Conservation (phyloP, 2,329 filamentous ascomycete species). For the Pseudonectria foliicola region DNA sequence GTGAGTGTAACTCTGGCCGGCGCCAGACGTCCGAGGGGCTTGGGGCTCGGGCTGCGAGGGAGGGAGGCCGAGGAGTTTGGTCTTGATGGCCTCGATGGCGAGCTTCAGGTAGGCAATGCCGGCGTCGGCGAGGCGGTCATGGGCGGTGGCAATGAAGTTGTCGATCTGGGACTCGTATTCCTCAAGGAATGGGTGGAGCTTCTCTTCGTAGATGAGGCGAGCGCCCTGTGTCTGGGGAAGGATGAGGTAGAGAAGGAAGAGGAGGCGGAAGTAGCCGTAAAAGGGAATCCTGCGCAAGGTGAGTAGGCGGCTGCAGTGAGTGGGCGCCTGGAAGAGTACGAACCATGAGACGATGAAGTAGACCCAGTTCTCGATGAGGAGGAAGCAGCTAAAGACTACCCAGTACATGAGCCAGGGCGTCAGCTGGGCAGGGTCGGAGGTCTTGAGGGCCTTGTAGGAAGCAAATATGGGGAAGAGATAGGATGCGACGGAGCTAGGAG, state of each 20-base stretch:
- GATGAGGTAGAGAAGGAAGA: conserved; percentile 87
- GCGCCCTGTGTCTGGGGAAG: conserved; percentile 97
- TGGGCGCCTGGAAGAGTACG: conserved; percentile 11
- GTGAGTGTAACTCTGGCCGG: conserved; percentile 63
- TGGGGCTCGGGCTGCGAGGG: conserved; percentile 38
- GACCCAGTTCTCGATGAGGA: conserved; percentile 80
- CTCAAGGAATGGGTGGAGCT: conserved; percentile 81
- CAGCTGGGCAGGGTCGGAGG: conserved; percentile 78
- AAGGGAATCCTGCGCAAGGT: conserved; percentile 64
- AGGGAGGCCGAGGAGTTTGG: conserved; percentile 71
- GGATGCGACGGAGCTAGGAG: conserved; percentile 67
- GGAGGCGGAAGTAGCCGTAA: conserved; percentile 83
- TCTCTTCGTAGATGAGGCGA: conserved; percentile 72
- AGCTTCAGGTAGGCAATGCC: conserved; percentile 70
- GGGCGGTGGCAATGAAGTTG: conserved; percentile 73
- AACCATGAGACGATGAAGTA: conserved; percentile 80
- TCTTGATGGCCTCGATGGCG: conserved; percentile 63
- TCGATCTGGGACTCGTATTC: conserved; percentile 87
- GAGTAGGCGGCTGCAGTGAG: conserved; percentile 1
- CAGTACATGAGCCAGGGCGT: conserved; percentile 99
- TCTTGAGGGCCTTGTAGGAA: conserved; percentile 95
- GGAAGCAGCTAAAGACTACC: conserved; percentile 78
- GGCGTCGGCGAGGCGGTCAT: conserved; percentile 69
- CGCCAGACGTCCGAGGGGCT: conserved; percentile 35
- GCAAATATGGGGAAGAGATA: conserved; percentile 94